These are phyloP conservation scores for Solanum infundibuliforme DNA, from an alignment of 257 asterid genomes.

Conservation along the genomic window DNA sequence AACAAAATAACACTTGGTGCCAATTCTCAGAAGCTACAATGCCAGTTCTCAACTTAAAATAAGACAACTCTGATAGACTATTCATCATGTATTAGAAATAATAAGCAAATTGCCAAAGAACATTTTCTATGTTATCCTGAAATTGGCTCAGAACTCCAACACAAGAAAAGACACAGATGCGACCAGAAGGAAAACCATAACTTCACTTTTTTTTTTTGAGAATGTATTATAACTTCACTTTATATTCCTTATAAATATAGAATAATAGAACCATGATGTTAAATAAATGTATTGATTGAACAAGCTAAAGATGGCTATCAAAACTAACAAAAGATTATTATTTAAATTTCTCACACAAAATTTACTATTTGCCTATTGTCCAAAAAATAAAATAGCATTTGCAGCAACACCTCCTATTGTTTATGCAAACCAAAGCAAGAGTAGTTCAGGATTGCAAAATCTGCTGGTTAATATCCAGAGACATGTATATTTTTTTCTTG, in stretches of 20 bases:
- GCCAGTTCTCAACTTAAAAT: background rate
- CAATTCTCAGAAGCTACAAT: background rate
- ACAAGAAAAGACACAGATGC: background rate
- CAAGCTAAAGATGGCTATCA: background rate
- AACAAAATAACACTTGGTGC: background rate
- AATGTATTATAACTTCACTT: background rate
- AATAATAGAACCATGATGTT: background rate
- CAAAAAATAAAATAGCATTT: background rate
- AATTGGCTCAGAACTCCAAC: background rate
- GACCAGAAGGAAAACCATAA: background rate
- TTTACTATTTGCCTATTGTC: background rate
- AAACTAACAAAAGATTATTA: background rate
- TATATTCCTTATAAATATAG: background rate
- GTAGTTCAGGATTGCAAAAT: background rate
- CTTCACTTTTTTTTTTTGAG: background rate
- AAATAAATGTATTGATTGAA: background rate
- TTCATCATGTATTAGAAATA: background rate
- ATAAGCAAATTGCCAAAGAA: background rate
- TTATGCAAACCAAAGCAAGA: background rate
- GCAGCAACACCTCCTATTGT: background rate
- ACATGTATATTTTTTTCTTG: background rate
- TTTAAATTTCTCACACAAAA: background rate
- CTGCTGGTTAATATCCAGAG: background rate
- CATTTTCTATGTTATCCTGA: background rate
- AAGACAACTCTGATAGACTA: background rate